Evolutionary conservation across 768 basidiomycete genomes (phyloP), one percentile per base, ranked within the genome.

Genomic region (Leccinum pellstonianum): DNA sequence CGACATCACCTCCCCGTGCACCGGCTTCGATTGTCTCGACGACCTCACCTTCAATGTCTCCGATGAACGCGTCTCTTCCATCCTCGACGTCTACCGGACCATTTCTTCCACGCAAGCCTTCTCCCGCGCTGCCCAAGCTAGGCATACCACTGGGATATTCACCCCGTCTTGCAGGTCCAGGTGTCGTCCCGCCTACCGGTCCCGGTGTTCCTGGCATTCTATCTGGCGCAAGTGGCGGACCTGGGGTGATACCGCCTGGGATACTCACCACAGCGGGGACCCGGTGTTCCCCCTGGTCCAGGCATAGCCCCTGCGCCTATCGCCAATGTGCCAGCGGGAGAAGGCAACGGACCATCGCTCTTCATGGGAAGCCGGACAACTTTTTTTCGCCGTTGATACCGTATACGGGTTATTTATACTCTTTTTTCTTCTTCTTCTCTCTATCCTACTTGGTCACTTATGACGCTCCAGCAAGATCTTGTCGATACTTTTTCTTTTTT

Each of bases 151-250:
- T 74, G 3, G 65, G 63, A 5, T 73, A 64, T 61, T 71, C 71
- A 1, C 71, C 71, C 1, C 71, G 71, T 14, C 69, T 73, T 23
- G 54, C 71, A 3, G 73, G 71, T 11, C 71, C 71, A 8, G 43
- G 43, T 17, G n/a, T 43, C n/a, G 41, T 43, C 41, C 41, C 41
- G 9, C 41, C 41, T 43, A 43, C 41, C n/a, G 41, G 41, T 5
- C 38, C 17, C 41, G 41, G 41, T 17, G 41, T 43, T 43, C 41
- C 41, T 43, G 41, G 41, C 41, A 10, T 43, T 19, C 41, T 43
- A 19, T 41, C 38, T n/a, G 4, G 7, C 17, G 38, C 17, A 8
- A 41, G 9, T 41, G 38, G 38, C 17, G 38, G 38, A 41, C 38
- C 41, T 43, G 9, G 35, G 5, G 35, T 70, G n/a, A 68, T 52